Evolutionary conservation across 441 rosid genomes (phyloP), one percentile per base, ranked within the genome.

Genomic region (Jatropha multifida): DNA sequence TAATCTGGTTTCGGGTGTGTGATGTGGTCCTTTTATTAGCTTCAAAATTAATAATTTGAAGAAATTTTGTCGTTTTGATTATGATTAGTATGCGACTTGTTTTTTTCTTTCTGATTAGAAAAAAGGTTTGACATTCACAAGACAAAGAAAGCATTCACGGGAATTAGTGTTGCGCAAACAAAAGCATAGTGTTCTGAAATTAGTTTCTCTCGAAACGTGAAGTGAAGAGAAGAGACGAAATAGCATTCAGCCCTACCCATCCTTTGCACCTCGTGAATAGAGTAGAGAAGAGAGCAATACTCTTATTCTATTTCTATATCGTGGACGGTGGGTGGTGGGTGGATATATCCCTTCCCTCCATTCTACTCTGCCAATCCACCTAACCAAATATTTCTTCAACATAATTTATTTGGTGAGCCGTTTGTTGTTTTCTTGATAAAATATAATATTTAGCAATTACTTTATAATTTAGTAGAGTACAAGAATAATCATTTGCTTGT

Each of bases 221-320:
- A 12, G 40, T 17, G 23, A 14, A 3, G 72, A 52, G 23, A 68
- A 75, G 37, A 56, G 77, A 78, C 84, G 79, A 81, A 75, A 63
- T 81, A 78, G 81, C 69, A 49, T 68, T 80, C 78, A 69, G 69
- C 77, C 4, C 11, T 68, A 51, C 7, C 71, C 54, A 74, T 63
- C 58, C 58, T 40, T 56, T 40, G 51, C 37, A 10, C 58, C 77
- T 73, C 75, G 83, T 61, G 77, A 76, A 68, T 18, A 32, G 32
- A 32, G 32, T 32, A 32, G 32, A 32, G 32, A 32, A 32, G 32
- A 32, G 32, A 32, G 32, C 32, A 32, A 32, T 32, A 32, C 32
- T 32, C 32, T 23, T 32, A 32, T 32, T 32, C 32, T 32, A 32
- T 32, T 32, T 32, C 32, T 32, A 32, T 32, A 32, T 32, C 32